A percentile compares a stretch with the other conserved stretches of the same genome.
phyloP scores from a whole-genome alignment of 257 asterid genomes.

The Salvia hispanica region DNA sequence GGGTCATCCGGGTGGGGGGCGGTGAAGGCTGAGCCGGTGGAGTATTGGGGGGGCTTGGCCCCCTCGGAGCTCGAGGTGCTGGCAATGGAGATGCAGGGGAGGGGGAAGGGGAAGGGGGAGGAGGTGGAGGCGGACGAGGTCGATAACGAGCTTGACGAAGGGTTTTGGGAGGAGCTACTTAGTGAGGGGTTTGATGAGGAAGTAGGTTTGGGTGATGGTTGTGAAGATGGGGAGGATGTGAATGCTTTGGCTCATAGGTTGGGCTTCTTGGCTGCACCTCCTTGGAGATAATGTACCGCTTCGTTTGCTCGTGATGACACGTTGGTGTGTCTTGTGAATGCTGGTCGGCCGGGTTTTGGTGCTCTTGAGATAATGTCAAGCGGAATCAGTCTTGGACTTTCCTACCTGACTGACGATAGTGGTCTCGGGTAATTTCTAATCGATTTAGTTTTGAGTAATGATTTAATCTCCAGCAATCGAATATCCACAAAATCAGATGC shows the following conservation, averaged over 20 bases:
- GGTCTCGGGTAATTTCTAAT: too few species aligned
- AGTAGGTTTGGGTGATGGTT: not conserved
- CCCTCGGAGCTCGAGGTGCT: slow-evolving; percentile 78
- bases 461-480: too few species aligned
- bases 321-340: too few species aligned
- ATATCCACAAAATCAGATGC: too few species aligned
- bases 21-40: slow-evolving; percentile 55
- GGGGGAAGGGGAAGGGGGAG: slow-evolving; percentile 50
- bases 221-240: slow-evolving; percentile 42
- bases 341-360: too few species aligned
- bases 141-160: slow-evolving; percentile 63
- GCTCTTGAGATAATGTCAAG: too few species aligned
- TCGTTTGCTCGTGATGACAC: too few species aligned
- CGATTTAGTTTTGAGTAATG: too few species aligned
- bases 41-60: slow-evolving; percentile 30
- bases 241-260: slow-evolving; percentile 61
- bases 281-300: too few species aligned
- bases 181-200: slow-evolving; percentile 53
- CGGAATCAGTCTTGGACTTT: too few species aligned
- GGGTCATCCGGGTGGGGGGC: slow-evolving; percentile 37
- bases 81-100: slow-evolving; percentile 85
- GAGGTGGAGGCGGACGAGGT: slow-evolving; percentile 25
- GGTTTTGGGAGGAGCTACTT: slow-evolving; percentile 82
- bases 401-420: too few species aligned
- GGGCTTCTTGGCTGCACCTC: slow-evolving; percentile 41